These are phyloP conservation scores for Aechmea fasciata DNA, from an alignment of 176 grass and related monocot genomes.

Conservation along the genomic window DNA sequence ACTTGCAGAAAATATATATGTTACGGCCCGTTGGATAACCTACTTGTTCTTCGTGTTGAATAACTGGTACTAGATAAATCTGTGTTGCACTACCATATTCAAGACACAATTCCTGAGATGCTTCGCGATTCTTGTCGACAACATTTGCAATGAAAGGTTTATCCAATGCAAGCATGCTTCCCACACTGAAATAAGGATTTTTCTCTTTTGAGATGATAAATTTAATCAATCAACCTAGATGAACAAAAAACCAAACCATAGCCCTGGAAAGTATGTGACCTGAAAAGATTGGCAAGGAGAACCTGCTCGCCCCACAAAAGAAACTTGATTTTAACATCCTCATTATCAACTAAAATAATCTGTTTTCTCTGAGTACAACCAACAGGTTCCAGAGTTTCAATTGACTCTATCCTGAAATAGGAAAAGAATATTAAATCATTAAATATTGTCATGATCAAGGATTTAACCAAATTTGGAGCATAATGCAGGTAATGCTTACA, in stretches of 20 bases:
- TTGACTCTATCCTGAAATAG: constrained; percentile 67
- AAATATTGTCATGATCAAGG: not conserved
- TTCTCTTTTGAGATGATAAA: not conserved
- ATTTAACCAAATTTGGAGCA: not conserved
- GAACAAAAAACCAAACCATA: not conserved
- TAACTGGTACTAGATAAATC: constrained; percentile 70
- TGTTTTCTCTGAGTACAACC: constrained; percentile 54
- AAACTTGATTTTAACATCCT: constrained; percentile 67
- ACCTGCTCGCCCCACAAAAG: constrained; percentile 92
- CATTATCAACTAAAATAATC: constrained; percentile 61
- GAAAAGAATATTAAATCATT: not conserved
- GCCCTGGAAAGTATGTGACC: constrained; percentile 31
- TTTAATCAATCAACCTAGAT: constrained; percentile 1
- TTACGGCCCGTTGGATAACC: not conserved
- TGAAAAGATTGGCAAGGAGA: constrained; percentile 92
- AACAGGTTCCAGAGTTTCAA: constrained; percentile 60
- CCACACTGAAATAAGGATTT: constrained; percentile 46
- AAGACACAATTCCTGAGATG: constrained; percentile 68
- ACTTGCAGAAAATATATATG: too few relatives aligned
- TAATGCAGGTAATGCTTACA: too few relatives aligned
- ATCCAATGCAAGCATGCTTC: constrained; percentile 92
- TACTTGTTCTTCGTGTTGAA: constrained; percentile 93
- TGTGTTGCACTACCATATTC: constrained; percentile 89
- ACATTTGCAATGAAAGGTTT: constrained; percentile 68
- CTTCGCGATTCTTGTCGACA: constrained; percentile 25